Base-by-base conservation (phyloP, 192 early-diverging fungal genomes). In the Martensiomyces pterosporus region DNA sequence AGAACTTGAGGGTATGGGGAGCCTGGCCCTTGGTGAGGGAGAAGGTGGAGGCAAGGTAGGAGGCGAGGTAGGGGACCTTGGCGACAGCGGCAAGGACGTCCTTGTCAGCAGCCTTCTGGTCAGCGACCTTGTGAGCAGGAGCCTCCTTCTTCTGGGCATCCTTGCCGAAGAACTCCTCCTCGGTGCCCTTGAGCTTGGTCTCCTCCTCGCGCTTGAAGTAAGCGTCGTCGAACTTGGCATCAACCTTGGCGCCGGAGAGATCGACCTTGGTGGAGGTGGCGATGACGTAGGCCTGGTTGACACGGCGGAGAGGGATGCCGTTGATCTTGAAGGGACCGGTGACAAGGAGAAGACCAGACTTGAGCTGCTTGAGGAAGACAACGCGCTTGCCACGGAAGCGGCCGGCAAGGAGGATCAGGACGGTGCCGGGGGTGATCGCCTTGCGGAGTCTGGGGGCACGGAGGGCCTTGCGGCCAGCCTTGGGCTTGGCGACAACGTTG, bases 221-320 rank as follows among this genome's bases (percentile, higher is more conserved):
- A 41, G 77, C 83, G 75, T 99, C 97, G 83, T 84, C 81, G 75
- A 97, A 83, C 84, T 91, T 85, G 55, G 52, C 47, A 42, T 60
- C 58, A 45, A 85, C 81, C 64, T 81, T 77, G 70, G 84, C 79
- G 54, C 75, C 76, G 51, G 84, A 78, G 45, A 99, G 43, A 64
- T 99, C 92, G 47, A 99, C 64, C 83, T 94, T 97, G 84, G 97
- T 97, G 63, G 97, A 97, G 67, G 95, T 99, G 64, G 95, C 95
- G 75, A 97, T 88, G 61, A 92, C 97, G 80, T 95, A 99, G 56
- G 95, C 92, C 83, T 96, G 94, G 90, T 96, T 93, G 68, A 99
- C 92, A 42, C 97, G 89, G 54, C 90, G 83, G 51, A 99, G 80
- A 32, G 97, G 97, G 48, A 99, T 91, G 63, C 97, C 97, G 86